A percentile compares a stretch with the other conserved stretches of the same genome.
Evolutionary conservation across 257 asterid genomes (phyloP).

Genomic region (Handroanthus guayacan): DNA sequence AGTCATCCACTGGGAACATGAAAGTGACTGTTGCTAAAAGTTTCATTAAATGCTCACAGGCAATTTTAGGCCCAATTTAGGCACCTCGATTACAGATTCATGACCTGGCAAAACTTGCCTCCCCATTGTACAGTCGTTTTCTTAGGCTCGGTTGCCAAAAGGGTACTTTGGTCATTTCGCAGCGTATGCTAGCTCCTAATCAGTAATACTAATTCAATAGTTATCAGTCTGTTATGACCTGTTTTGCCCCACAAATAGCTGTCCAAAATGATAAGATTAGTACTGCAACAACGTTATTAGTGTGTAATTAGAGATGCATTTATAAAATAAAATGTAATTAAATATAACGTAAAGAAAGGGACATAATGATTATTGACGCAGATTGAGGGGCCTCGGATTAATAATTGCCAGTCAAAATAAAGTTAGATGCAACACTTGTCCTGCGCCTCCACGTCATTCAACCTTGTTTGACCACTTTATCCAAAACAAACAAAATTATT

Average conservation of each 20-base stretch:
- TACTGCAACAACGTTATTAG: not conserved
- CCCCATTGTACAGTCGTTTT: not conserved
- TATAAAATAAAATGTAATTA: not conserved
- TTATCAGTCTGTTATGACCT: conserved; percentile 13
- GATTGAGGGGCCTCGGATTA: conserved; percentile 23
- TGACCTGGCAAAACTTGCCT: not conserved
- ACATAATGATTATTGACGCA: conserved; percentile 28
- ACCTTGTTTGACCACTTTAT: conserved; percentile 32
- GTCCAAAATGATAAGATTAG: not conserved
- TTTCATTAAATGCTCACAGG: conserved; percentile 30
- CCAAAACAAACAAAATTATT: conserved; percentile 18
- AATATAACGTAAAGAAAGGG: not conserved
- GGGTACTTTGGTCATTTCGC: conserved; percentile 21
- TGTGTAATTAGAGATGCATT: not conserved
- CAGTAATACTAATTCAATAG: not conserved
- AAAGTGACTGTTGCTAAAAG: conserved; percentile 31
- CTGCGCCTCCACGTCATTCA: conserved; percentile 27
- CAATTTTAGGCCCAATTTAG: conserved; percentile 23
- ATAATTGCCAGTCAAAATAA: conserved; percentile 17
- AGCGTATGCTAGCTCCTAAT: not conserved
- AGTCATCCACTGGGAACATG: conserved; percentile 13
- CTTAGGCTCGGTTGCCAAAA: not conserved
- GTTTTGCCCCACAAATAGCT: conserved; percentile 25
- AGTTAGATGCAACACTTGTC: not conserved
- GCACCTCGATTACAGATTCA: not conserved